Conservation (phyloP, 257 asterid genomes). For the Catharanthus roseus region DNA sequence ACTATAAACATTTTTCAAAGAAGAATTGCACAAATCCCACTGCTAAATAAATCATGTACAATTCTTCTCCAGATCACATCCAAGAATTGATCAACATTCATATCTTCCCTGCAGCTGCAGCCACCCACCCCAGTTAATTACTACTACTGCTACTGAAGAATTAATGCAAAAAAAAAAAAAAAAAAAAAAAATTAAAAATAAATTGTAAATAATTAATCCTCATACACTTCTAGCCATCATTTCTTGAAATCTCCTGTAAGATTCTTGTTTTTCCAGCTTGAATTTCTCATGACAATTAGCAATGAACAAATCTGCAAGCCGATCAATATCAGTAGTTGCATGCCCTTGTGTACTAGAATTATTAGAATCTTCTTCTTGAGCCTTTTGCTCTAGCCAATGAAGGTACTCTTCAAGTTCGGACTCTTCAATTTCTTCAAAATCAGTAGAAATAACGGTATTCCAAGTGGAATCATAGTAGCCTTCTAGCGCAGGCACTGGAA, state of each 20-base stretch:
- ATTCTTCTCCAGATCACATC: constrained; percentile 22
- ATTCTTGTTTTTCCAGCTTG: constrained; percentile 77
- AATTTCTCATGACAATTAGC: constrained; percentile 77
- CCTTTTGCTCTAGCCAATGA: constrained; percentile 76
- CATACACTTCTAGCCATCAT: constrained; percentile 88
- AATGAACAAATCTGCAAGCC: constrained; percentile 81
- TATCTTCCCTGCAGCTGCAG: too few relatives aligned
- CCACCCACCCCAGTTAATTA: too few relatives aligned
- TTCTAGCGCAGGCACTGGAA: constrained; percentile 21
- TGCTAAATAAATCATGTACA: constrained; percentile 20
- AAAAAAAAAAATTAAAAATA: background rate
- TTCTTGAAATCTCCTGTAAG: constrained; percentile 76
- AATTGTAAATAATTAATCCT: constrained; percentile 2
- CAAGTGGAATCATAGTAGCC: constrained; percentile 51
- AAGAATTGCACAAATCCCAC: constrained; percentile 42
- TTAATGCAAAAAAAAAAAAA: too few relatives aligned
- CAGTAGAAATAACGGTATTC: constrained; percentile 35
- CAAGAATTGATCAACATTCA: constrained; percentile 12
- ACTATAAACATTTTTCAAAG: constrained; percentile 7
- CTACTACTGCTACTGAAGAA: too few relatives aligned
- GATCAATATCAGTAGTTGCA: constrained; percentile 56
- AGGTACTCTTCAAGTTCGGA: constrained; percentile 50
- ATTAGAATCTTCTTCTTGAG: constrained; percentile 15
- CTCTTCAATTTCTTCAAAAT: constrained; percentile 15
- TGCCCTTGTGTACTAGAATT: too few relatives aligned